Base-by-base conservation (phyloP, 23 red algal genomes). In the Rhodosorus marinus region DNA sequence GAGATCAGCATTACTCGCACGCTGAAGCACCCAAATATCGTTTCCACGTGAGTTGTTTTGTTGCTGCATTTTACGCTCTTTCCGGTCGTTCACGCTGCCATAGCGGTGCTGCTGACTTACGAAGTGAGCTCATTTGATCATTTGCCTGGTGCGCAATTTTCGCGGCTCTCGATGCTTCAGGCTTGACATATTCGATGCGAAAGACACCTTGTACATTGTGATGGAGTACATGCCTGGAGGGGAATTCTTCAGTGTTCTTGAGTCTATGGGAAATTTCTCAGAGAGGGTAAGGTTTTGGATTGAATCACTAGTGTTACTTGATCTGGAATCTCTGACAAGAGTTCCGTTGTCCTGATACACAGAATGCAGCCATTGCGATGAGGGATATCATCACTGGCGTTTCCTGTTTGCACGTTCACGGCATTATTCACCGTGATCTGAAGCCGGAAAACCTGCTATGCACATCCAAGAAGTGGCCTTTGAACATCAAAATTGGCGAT, bases 381-480 rank as follows among this genome's bases (percentile, higher is more conserved):
- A 52, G 70, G 20, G 58, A 65, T 31, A 73, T 90, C 32, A 67
- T 90, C 42, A 69, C 70, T 47, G 82, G 82, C 0, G 59, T 90
- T 21, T 36, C 73, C 48, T 90, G 80, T 28, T 60, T 90, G 23
- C 82, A 90, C 41, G 36, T 42, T 47, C 43, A 63, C 20, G 69
- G 61, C 24, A 74, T 90, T 24, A 63, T 74, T 35, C 82, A 90
- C 66, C 57, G 82, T 43, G 82, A 90, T 59, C 67, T 90, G 11
- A 90, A 90, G 57, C 82, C 82, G 0, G 82, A 90, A 57, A 90
- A 90, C 60, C 58, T 90, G 6, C 64, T 90, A 2, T 65, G 66
- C 35, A 79, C 64, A 53, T 35, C 54, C 4, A 78, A 59, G 29
- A 28, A 24, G 5, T 90, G 82, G 82, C 82, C 82, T 20, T 45